These are phyloP conservation scores for Hamigera avellanea DNA, from an alignment of 495 filamentous ascomycete genomes.

Conservation along the genomic window DNA sequence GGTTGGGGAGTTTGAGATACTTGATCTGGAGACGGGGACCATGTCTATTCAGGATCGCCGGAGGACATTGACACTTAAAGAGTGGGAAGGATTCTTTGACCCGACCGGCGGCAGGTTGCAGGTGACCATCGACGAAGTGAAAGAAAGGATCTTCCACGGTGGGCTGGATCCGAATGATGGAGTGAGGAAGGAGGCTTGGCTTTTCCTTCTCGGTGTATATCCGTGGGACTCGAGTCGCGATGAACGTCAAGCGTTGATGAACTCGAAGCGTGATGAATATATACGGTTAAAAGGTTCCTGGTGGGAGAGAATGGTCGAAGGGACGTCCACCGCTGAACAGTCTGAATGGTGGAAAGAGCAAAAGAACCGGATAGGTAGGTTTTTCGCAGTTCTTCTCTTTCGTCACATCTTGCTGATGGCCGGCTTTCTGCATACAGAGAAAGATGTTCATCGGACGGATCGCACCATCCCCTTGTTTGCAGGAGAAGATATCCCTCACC, in stretches of 20 bases:
- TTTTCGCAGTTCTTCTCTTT: neutral
- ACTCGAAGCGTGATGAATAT: slow-evolving; percentile 85
- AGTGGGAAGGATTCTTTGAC: slow-evolving; percentile 87
- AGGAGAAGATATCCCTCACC: slow-evolving; percentile 96
- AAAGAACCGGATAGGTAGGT: slow-evolving; percentile 78
- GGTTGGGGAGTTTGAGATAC: slow-evolving; percentile 89
- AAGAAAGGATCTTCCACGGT: slow-evolving; percentile 92
- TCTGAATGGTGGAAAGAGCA: slow-evolving; percentile 96
- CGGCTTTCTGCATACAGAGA: slow-evolving; percentile 50
- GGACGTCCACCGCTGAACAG: slow-evolving; percentile 60
- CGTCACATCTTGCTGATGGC: neutral
- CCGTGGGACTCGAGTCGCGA: slow-evolving; percentile 78
- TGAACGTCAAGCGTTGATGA: slow-evolving; percentile 68
- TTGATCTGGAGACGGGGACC: slow-evolving; percentile 67
- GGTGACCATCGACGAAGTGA: slow-evolving; percentile 80
- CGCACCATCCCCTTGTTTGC: slow-evolving; percentile 85
- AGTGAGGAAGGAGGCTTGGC: slow-evolving; percentile 90
- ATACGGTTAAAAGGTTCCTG: slow-evolving; percentile 86
- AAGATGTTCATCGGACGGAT: slow-evolving; percentile 96
- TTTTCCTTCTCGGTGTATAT: slow-evolving; percentile 84
- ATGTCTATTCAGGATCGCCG: slow-evolving; percentile 60
- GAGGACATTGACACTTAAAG: slow-evolving; percentile 64
- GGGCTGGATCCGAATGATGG: slow-evolving; percentile 82
- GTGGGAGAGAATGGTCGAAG: slow-evolving; percentile 90
- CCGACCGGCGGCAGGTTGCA: slow-evolving; percentile 55